phyloP scores from a whole-genome alignment of 768 basidiomycete genomes.

The Leccinum truebloodii region DNA sequence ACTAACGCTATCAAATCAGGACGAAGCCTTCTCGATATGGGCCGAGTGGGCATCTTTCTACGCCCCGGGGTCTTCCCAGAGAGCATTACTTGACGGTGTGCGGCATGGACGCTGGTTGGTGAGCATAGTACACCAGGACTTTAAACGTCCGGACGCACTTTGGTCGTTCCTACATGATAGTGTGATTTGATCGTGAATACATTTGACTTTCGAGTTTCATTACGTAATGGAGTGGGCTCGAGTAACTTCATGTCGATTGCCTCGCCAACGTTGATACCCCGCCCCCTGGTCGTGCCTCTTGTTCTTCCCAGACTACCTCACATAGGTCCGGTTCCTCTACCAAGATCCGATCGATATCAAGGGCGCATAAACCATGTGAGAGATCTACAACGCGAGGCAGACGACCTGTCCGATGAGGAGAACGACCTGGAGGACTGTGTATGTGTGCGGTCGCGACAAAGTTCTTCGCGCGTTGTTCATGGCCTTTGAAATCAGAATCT shows the following conservation, averaged over 20 bases:
- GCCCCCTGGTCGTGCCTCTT: constrained; percentile 59
- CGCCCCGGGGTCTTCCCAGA: constrained; percentile 69
- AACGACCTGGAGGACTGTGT: constrained; percentile 78
- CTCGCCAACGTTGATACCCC: constrained; percentile 74
- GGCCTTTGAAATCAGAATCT: constrained; percentile 44
- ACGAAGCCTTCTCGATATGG: constrained; percentile 97
- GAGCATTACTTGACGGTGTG: constrained; percentile 71
- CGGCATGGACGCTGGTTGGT: constrained; percentile 83
- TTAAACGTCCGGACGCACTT: constrained; percentile 71
- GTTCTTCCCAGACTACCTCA: constrained; percentile 68
- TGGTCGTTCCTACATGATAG: constrained; percentile 78
- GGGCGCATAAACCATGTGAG: constrained; percentile 62
- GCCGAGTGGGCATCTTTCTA: constrained; percentile 91
- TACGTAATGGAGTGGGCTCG: background rate
- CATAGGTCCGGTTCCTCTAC: constrained; percentile 62
- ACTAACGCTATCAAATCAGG: constrained; percentile 45
- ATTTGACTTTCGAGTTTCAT: background rate
- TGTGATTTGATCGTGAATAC: background rate
- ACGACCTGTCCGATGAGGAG: constrained; percentile 84
- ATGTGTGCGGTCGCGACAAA: constrained; percentile 23
- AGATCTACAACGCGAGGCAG: constrained; percentile 74
- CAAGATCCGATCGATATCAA: constrained; percentile 48
- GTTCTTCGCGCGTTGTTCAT: background rate
- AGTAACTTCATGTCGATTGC: constrained; percentile 48
- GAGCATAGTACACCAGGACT: constrained; percentile 93